Base-by-base conservation (phyloP, 1,284 basidiomycete genomes). In the Moesziomyces antarcticus region DNA sequence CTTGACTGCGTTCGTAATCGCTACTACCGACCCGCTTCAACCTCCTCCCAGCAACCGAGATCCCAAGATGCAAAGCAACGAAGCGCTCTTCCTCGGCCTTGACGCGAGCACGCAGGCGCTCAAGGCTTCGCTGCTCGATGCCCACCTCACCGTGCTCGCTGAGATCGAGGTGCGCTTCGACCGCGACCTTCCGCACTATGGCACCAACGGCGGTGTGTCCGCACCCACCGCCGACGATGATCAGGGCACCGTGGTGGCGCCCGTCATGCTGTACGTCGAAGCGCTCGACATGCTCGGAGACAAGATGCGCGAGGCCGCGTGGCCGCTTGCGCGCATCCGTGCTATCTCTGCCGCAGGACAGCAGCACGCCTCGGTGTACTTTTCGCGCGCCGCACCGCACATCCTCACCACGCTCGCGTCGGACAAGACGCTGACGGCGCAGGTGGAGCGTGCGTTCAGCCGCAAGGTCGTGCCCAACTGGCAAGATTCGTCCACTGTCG, bases 311-410 rank as follows among this genome's bases (percentile, higher is more conserved):
- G 82, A 85, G 24, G 87, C 87, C 5, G 87, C 87, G 11, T 88
- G 92, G 52, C 86, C 90, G 53, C 86, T 92, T 56, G 79, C 84
- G 35, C 85, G 87, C 22, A 89, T 93, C 72, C 85, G 85, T 2
- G 90, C 88, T 11, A 87, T 93, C 61, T 91, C 90, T 40, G 91
- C 91, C 6, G 91, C 91, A 27, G 91, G 90, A 6, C 92, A 94
- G 91, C 93, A 96, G 91, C 93, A 96, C 82, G 93, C 93, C 11
- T 93, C 92, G 1, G 92, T 94, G 10, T 94, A 92, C 82, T 94
- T 92, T 91, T 91, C 91, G 0, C 77, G 85, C 11, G 85, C 86
- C 3, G 91, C 91, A 0, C 86, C 88, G 47, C 56, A 68, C 0
- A 81, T 89, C 7, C 87, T 95, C 9, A 84, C 87, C 1, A 85